Evolutionary conservation across 2,329 filamentous ascomycete genomes (phyloP), one percentile per base, ranked within the genome.

Genomic region (Tolypocladium nubicola): DNA sequence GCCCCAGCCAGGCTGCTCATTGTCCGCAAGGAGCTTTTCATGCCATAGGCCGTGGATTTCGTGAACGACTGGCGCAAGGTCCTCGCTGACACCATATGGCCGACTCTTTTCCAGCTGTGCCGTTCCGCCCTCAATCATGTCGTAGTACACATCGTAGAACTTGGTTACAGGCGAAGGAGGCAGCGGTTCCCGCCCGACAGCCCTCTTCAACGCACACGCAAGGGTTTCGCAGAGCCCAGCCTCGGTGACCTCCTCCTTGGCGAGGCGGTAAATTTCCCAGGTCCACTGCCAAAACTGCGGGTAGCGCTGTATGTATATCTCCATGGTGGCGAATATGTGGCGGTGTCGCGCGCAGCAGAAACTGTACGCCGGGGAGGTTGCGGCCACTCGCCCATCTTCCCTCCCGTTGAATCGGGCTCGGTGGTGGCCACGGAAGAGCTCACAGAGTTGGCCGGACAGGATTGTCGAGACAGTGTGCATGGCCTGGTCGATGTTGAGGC

Each of bases 301-400:
- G 16, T 59, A 55, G n/a, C 39, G 14, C 13, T 16, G 8, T 8
- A 35, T 21, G 16, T 59, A 60, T 7, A 45, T 14, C 53, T 60
- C 59, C 11, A 60, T 30, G 10, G 23, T 52, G 39, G 54, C 59
- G 33, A 60, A 60, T 33, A 60, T 57, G 37, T 54, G 59, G 1
- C 59, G 38, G 21, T 60, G 55, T 19, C 59, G 52, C 16, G 59
- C 54, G n/a, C 59, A 43, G n/a, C 38, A 57, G 40, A 60, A 56
- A 40, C 57, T 58, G 52, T 60, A 60, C 2, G 59, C 21, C 21
- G 59, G 54, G 10, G 59, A 60, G 1, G 55, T 55, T 6, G 57
- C 54, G 7, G 59, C 52, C 21, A 60, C 54, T 23, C 59, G 55
- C 19, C 57, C 59, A 43, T 60, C 59, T 35, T 60, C 57, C n/a